Evolutionary conservation across 108 stramenopile species (phyloP), one percentile per base, ranked within the genome.

Genomic region (Licmophora abbreviata): DNA sequence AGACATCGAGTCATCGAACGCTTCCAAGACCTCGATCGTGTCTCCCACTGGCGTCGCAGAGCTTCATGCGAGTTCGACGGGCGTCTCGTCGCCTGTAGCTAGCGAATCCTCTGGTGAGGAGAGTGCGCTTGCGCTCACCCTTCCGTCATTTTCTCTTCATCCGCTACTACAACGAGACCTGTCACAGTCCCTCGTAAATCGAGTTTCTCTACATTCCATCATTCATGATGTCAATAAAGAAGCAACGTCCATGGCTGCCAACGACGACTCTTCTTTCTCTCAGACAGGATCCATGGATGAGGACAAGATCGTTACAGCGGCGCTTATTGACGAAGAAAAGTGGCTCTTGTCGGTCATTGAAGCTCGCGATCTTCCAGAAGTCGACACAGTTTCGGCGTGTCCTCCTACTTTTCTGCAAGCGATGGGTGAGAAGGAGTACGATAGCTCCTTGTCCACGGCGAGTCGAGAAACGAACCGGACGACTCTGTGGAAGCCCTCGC

Each of bases 221-320:
- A 78, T 92, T 42, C 81, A 87, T 45, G 85, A 85, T 36, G 83
- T 92, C 44, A 92, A 92, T 59, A 87, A 80, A 53, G 90, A 92
- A 61, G 84, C 85, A 4, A 47, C 68, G 2, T 60, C 75, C 23
- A 68, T 76, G 68, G 59, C 61, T 17, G 56, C 76, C 18, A 68
- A 76, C 38, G 77, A 73, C 37, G 62, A 64, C 20, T 59, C 68
- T 17, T 53, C 58, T 1, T 64, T 59, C 20, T 15, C 38, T 5
- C 54, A 59, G 64, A 15, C 34, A 58, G 28, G 51, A 55, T 45
- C 44, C 41, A 61, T 69, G 23, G 53, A 56, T 35, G 11, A 44
- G 5, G 60, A 66, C 17, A 20, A 51, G 7, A 30, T 27, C 8
- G 67, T 45, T 10, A 48, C 71, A 12, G 30, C 68, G 8, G 80